Base-by-base conservation (phyloP, 192 early-diverging fungal species). In the Rhizoclosmatium globosum region DNA sequence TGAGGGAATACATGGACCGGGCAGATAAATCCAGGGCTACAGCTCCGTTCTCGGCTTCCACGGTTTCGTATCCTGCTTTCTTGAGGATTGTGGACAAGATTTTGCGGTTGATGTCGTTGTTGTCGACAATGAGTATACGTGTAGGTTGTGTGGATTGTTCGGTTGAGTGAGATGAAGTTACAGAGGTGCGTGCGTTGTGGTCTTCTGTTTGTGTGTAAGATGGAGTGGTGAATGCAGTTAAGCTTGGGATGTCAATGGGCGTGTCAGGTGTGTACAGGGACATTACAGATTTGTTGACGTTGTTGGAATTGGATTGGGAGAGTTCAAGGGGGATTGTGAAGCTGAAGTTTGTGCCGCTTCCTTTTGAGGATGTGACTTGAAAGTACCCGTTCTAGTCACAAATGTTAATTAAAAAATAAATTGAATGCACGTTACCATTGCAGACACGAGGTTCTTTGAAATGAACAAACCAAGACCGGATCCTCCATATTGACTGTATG, bases 101-200 rank as follows among this genome's bases (percentile, higher is more conserved):
- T 73, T 87, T 83, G 4, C 88, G 82, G 73, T 91, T 91, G 42
- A 91, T 83, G 41, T 86, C 74, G 66, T 91, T 89, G 58, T 89
- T 88, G 61, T 90, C 84, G 23, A 80, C 39, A 68, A 68, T 13
- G 11, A 68, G 46, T 17, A 46, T 45, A 47, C 43, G 23, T 19
- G 79, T 65, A 43, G 46, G 41, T 6, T 38, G 64, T 65, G 43
- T 44, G 39, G 31, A 21, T 6, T 15, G 17, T 6, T 39, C 42
- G 19, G 23, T 19, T 46, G 31, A 31, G 31, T 31, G 31, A 31
- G 57, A 58, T 58, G 21, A 58, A 58, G 17, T 58, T 58, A 19
- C n/a, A n/a, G 56, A 57, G n/a, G 15, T 57, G n/a, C 64, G n/a
- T 38, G 64, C 7, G 38, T 38, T 13, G 64, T 39, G 39, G 38